phyloP scores from a whole-genome alignment of 148 eudicot species.

The Salicornia ramosissima region DNA sequence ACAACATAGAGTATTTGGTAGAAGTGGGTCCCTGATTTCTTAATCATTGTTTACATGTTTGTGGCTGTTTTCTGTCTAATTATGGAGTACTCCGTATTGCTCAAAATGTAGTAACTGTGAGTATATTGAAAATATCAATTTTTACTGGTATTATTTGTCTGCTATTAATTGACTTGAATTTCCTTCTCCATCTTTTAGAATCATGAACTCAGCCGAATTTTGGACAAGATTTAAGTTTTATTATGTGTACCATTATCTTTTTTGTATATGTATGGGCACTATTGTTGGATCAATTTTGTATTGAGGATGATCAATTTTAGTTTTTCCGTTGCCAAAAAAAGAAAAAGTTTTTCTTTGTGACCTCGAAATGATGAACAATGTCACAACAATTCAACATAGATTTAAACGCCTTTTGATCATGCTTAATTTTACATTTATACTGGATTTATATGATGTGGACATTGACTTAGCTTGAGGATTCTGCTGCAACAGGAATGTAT shows the following conservation, averaged over 20 bases:
- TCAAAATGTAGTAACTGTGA: neutral
- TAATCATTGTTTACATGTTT: neutral
- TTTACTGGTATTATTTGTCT: neutral
- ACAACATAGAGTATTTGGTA: neutral
- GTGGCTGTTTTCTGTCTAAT: neutral
- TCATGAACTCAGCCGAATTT: neutral
- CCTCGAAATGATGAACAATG: neutral
- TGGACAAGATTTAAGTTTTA: neutral
- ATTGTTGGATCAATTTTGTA: constrained; percentile 2
- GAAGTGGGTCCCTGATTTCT: neutral
- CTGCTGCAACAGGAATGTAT: neutral
- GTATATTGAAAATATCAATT: neutral
- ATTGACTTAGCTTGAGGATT: neutral
- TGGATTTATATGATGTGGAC: neutral
- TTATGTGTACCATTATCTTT: neutral
- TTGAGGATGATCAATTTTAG: neutral
- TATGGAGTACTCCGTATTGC: too few relatives aligned
- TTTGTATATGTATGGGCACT: neutral
- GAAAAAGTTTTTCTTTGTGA: constrained; percentile 4
- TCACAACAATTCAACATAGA: neutral
- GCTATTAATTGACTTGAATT: neutral
- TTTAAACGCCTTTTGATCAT: neutral
- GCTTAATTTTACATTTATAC: neutral
- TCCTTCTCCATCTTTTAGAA: neutral
- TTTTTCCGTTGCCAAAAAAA: too few relatives aligned